Evolutionary conservation across 768 basidiomycete genomes (phyloP).

Genomic region (Lyophyllum decastes): DNA sequence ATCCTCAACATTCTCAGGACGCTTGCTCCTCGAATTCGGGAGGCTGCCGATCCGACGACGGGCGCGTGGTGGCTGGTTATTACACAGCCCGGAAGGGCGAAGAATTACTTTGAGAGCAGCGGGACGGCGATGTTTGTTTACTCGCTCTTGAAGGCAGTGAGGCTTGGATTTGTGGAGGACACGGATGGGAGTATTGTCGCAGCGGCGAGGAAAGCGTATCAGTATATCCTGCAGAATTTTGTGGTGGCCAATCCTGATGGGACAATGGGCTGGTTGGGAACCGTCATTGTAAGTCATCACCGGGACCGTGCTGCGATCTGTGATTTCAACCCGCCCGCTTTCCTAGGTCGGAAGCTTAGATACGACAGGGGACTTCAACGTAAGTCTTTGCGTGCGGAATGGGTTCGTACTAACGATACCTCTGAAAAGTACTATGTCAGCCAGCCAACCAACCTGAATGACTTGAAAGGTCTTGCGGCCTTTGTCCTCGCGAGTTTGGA

Average conservation of each 20-base stretch:
- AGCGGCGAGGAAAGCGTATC: constrained; percentile 42
- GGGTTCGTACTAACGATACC: not conserved
- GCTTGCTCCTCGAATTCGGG: constrained; percentile 35
- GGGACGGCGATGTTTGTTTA: constrained; percentile 49
- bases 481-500: constrained; percentile 50
- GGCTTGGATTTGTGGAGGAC: constrained; percentile 41
- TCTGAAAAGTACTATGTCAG: constrained; percentile 45
- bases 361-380: constrained; percentile 37
- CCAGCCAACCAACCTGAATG: constrained; percentile 38
- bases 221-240: constrained; percentile 40
- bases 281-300: constrained; percentile 38
- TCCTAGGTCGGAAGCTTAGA: constrained; percentile 42
- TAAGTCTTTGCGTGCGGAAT: constrained; percentile 18
- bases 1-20: constrained; percentile 35
- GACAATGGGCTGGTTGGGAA: constrained; percentile 47
- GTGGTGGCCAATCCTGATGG: constrained; percentile 42
- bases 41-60: constrained; percentile 37
- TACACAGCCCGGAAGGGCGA: constrained; percentile 42
- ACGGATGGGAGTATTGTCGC: constrained; percentile 36
- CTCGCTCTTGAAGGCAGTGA: constrained; percentile 43
- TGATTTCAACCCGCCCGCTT: not conserved
- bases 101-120: constrained; percentile 54
- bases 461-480: constrained; percentile 47
- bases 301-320: not conserved
- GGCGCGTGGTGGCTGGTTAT: constrained; percentile 57